phyloP scores from a whole-genome alignment of 108 stramenopile genomes.

The Thalassiosira profunda region DNA sequence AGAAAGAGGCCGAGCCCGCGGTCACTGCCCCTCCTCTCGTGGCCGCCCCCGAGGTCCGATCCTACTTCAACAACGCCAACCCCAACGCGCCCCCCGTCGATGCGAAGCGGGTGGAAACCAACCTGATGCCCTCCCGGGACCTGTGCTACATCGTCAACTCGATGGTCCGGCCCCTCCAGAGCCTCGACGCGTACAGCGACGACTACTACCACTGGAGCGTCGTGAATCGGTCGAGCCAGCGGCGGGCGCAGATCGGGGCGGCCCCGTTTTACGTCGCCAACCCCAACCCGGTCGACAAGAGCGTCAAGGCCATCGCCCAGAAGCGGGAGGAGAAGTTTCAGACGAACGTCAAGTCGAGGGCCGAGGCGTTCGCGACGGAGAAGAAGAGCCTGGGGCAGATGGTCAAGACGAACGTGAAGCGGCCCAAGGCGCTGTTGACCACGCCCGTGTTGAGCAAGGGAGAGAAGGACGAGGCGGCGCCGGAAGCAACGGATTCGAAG shows the following conservation, averaged over 20 bases:
- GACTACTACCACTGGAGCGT: conserved; percentile 56
- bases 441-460: conserved; percentile 42
- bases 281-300: conserved; percentile 50
- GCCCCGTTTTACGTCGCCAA: conserved; percentile 7
- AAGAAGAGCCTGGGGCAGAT: conserved; percentile 71
- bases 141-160: conserved; percentile 76
- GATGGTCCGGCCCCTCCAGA: conserved; percentile 73
- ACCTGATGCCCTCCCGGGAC: conserved; percentile 72
- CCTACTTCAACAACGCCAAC: conserved; percentile 66
- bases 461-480: conserved; percentile 1
- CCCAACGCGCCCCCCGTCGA: conserved; percentile 73
- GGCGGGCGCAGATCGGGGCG: conserved; percentile 15
- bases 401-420: conserved; percentile 70
- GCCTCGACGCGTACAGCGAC: conserved; percentile 45
- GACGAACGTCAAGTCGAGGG: conserved; percentile 39
- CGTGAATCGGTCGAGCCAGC: conserved; percentile 19
- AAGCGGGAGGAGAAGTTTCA: conserved; percentile 60
- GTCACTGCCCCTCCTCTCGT: not conserved
- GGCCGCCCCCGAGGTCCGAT: not conserved
- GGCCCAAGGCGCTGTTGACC: conserved; percentile 84
- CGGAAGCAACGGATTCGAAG: conserved; percentile 43
- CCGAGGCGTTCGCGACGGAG: conserved; percentile 74
- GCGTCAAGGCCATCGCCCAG: conserved; percentile 44
- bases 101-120: conserved; percentile 50
- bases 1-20: not conserved